phyloP scores from a whole-genome alignment of 257 asterid species.

The Agastache rugosa region DNA sequence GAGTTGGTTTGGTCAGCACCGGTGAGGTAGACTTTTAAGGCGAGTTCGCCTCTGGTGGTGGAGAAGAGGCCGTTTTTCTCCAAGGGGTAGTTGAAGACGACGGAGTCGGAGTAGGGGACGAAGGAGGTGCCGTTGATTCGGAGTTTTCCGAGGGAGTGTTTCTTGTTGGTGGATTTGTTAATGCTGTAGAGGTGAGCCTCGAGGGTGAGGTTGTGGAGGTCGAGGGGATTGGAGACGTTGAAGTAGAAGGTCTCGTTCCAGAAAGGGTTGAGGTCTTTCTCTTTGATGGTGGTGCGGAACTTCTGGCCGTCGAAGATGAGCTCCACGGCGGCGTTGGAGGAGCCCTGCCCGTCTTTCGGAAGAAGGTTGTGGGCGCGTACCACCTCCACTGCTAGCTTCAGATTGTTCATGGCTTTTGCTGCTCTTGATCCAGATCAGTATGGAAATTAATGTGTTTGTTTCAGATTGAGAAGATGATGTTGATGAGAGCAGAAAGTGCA shows the following conservation, averaged over 20 bases:
- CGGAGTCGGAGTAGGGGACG: constrained; percentile 73
- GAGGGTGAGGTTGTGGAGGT: constrained; percentile 56
- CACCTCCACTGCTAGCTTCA: constrained; percentile 84
- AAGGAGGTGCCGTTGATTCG: constrained; percentile 67
- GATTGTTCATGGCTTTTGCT: constrained; percentile 53
- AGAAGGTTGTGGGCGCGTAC: constrained; percentile 79
- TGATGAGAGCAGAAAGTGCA: too few relatives aligned
- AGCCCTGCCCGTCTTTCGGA: constrained; percentile 77
- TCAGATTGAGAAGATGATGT: too few relatives aligned
- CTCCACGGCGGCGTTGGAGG: constrained; percentile 75
- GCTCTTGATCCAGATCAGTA: too few relatives aligned
- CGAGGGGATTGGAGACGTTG: constrained; percentile 63
- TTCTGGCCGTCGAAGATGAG: constrained; percentile 78
- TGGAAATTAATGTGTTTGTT: too few relatives aligned
- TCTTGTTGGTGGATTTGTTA: constrained; percentile 45
- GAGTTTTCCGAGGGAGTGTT: constrained; percentile 73
- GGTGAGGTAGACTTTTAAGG: constrained; percentile 69
- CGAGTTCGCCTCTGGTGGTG: constrained; percentile 73
- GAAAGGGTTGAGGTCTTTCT: constrained; percentile 71
- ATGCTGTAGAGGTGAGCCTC: constrained; percentile 74
- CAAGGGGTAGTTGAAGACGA: constrained; percentile 74
- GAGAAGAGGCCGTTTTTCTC: constrained; percentile 70
- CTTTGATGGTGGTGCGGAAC: constrained; percentile 72
- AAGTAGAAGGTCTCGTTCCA: constrained; percentile 85
- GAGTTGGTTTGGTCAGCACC: constrained; percentile 44